These are phyloP conservation scores for Acer saccharum DNA, from an alignment of 345 rosid species.

Conservation along the genomic window DNA sequence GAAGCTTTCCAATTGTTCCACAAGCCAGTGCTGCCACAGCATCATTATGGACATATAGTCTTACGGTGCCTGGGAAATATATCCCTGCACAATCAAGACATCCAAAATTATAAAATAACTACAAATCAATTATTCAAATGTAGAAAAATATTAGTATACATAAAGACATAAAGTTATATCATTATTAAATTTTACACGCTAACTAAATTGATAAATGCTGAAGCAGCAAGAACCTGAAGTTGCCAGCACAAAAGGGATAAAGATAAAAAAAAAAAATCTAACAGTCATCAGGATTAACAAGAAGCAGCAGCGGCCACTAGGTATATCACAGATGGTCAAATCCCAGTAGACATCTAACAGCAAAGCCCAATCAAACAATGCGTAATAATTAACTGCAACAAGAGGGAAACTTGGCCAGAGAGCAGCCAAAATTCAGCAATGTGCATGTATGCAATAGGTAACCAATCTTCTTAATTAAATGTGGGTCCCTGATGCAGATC, in stretches of 20 bases:
- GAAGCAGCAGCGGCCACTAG: not conserved
- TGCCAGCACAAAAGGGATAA: not conserved
- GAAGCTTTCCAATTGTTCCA: slow-evolving; percentile 94
- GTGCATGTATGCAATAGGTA: not conserved
- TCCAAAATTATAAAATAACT: not conserved
- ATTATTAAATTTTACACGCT: not conserved
- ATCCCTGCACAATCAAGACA: slow-evolving; percentile 47
- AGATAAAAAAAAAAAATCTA: too few relatives aligned
- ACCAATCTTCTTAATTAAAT: not conserved
- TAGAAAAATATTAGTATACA: not conserved
- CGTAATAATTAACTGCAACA: not conserved
- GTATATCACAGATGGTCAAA: not conserved
- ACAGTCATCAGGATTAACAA: not conserved
- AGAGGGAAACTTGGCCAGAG: not conserved
- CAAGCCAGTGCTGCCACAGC: slow-evolving; percentile 93
- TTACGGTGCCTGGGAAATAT: slow-evolving; percentile 73
- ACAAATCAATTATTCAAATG: not conserved
- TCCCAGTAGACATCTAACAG: not conserved
- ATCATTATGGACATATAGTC: slow-evolving; percentile 83
- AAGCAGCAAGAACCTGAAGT: slow-evolving; percentile 7
- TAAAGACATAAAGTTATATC: not conserved
- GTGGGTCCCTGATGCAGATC: not conserved
- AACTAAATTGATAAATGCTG: not conserved
- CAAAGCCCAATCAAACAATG: too few relatives aligned
- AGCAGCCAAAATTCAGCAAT: not conserved